Conservation (phyloP, 2,329 filamentous ascomycete species). For the Pyrenophora graminea region DNA sequence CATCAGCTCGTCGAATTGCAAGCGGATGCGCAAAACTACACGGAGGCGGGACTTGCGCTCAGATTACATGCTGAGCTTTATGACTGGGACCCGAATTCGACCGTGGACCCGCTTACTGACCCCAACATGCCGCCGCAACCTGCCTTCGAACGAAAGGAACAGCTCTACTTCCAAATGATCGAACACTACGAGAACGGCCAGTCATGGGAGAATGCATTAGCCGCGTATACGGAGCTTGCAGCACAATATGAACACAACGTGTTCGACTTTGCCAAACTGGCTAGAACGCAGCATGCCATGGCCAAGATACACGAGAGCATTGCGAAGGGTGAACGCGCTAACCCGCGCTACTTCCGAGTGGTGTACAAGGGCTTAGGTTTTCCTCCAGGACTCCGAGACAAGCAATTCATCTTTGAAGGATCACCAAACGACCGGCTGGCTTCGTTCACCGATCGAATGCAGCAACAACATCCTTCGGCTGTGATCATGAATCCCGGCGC, state of each 20-base stretch:
- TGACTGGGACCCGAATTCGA: constrained; percentile 78
- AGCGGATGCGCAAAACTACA: constrained; percentile 73
- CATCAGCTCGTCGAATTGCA: constrained; percentile 86
- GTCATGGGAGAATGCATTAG: constrained; percentile 86
- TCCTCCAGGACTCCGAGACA: constrained; percentile 77
- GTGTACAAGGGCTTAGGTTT: constrained; percentile 89
- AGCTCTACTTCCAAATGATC: constrained; percentile 92
- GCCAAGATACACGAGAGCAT: constrained; percentile 90
- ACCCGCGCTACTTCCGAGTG: constrained; percentile 89
- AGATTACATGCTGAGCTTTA: constrained; percentile 91
- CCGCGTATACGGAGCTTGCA: constrained; percentile 87
- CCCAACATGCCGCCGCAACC: constrained; percentile 82
- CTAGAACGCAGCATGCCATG: constrained; percentile 85
- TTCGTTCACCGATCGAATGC: constrained; percentile 88
- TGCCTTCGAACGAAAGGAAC: constrained; percentile 89
- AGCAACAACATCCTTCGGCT: constrained; percentile 84
- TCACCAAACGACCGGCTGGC: constrained; percentile 74
- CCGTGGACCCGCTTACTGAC: constrained; percentile 68
- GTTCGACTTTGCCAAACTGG: constrained; percentile 91
- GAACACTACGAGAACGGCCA: constrained; percentile 93
- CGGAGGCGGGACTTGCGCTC: constrained; percentile 86
- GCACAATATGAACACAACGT: constrained; percentile 87
- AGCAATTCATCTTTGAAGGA: constrained; percentile 90
- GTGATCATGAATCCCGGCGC: constrained; percentile 74
- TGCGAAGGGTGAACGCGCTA: constrained; percentile 75